Evolutionary conservation across 768 basidiomycete species (phyloP), one percentile per base, ranked within the genome.

Genomic region (Strobilomyces dryophilus): DNA sequence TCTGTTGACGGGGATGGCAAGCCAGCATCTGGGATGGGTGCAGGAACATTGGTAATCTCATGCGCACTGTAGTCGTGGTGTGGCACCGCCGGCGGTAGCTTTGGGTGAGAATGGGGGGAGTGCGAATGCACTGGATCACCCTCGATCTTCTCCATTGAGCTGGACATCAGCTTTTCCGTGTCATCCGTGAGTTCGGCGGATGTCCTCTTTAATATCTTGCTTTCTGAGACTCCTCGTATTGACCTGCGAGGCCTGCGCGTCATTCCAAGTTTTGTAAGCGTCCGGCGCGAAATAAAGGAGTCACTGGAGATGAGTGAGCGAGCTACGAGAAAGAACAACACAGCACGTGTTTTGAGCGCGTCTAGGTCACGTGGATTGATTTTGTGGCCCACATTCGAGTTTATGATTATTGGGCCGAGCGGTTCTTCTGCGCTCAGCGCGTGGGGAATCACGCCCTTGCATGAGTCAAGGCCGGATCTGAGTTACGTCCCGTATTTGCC

Each of bases 21-120:
- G 54, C 58, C 71, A 51, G 66, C 72, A 58, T 58, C 69, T 63
- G 57, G 67, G 54, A 61, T 55, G 15, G 67, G 67, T 48, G 56
- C 62, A n/a, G 69, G 65, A 36, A 60, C 65, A 20, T 71, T 51
- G 44, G 55, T 59, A 34, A 69, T 53, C 36, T 70, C 69, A 32
- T 68, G 66, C 32, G 26, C 58, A 20, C 61, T 60, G 31, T 67
- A 71, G 48, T 67, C 62, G 15, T 54, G 54, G 35, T 66, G 54
- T 15, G 58, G 47, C n/a, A 29, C 37, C 24, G 50, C 41, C 7
- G 49, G 54, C 8, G 54, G 31, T 63, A 53, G 44, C 34, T 59
- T 56, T 6, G 45, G 50, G 8, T 11, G 58, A 42, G 61, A 50
- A 12, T 52, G 42, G 31, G 39, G 42, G 31, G 39, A n/a, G 10